Percentiles rank a stretch among this genome's conserved stretches.
phyloP scores from a whole-genome alignment of 345 rosid species.

The Hypericum perforatum region DNA sequence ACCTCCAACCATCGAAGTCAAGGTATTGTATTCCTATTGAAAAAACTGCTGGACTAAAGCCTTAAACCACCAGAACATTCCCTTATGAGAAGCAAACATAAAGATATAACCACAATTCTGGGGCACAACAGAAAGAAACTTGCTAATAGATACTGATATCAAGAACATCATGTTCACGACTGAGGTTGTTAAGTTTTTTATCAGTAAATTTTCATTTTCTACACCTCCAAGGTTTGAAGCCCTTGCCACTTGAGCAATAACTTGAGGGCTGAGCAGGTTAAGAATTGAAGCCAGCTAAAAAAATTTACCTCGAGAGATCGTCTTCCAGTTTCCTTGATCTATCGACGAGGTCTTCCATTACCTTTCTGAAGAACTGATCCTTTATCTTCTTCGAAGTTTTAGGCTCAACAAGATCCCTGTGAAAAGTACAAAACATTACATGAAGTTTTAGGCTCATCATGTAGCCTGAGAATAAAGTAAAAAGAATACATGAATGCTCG shows the following conservation, averaged over 20 bases:
- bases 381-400: slow-evolving; percentile 30
- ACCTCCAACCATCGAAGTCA: too few species aligned
- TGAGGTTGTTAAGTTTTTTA: too few species aligned
- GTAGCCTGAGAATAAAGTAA: slow-evolving; percentile 22
- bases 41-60: too few species aligned
- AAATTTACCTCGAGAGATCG: slow-evolving; percentile 49
- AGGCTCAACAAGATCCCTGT: slow-evolving; percentile 36
- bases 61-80: too few species aligned
- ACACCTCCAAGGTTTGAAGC: background rate
- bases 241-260: background rate
- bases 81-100: too few species aligned
- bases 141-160: too few species aligned
- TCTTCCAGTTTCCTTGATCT: slow-evolving; percentile 54
- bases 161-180: too few species aligned
- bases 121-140: too few species aligned
- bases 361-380: slow-evolving; percentile 44
- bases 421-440: background rate
- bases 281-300: background rate
- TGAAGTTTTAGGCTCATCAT: slow-evolving; percentile 30
- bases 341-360: slow-evolving; percentile 47
- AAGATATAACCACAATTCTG: too few species aligned
- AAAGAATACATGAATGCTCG: too few species aligned
- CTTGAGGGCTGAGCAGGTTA: background rate
- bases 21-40: too few species aligned
- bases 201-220: too few species aligned